Evolutionary conservation across 257 asterid species (phyloP), one percentile per base, ranked within the genome.

Genomic region (Coffea eugenioides): DNA sequence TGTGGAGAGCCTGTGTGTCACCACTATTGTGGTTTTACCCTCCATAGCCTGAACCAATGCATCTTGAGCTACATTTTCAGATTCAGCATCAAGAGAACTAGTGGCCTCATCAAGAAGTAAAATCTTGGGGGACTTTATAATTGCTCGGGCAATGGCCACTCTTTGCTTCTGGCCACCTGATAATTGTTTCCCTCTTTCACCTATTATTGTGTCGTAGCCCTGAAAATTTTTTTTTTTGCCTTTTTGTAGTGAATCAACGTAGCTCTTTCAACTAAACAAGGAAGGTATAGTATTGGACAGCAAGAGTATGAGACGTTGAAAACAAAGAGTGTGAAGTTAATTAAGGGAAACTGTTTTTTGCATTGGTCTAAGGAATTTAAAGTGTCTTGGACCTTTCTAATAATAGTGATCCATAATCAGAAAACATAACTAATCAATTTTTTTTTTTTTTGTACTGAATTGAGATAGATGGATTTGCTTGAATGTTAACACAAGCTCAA

Each of bases 1-100:
- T 8, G 81, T 71, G 18, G 79, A 82, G 20, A 86, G 77, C 73
- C 87, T 81, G 57, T 86, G 89, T 5, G 89, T 84, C 79, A 83
- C 87, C 71, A 86, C 84, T 1, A 86, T 68, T 1, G 85, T 83
- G 15, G 87, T 86, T 65, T 84, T 82, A 5, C 83, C 85, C 13
- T 81, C 34, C 85, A 81, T 86, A 15, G 77, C 85, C 2, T 82
- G 81, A 43, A 83, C 87, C 13, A 86, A 41, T 7, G 89, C 87
- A 41, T 79, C 85, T 66, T 86, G 87, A 62, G 83, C 89, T 25
- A 81, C 78, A 56, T 82, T 86, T 80, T 86, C 89, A 46, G 89
- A 86, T 52, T 82, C 85, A 16, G 85, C 62, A 61, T 82, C 85
- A 11, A 82, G 75, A 9, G 85, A 81, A 77, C 85, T 82, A 3